Percentiles rank a stretch among this genome's conserved stretches.
Evolutionary conservation across 2,329 filamentous ascomycete species (phyloP).

Genomic region (Plenodomus biglobosus): DNA sequence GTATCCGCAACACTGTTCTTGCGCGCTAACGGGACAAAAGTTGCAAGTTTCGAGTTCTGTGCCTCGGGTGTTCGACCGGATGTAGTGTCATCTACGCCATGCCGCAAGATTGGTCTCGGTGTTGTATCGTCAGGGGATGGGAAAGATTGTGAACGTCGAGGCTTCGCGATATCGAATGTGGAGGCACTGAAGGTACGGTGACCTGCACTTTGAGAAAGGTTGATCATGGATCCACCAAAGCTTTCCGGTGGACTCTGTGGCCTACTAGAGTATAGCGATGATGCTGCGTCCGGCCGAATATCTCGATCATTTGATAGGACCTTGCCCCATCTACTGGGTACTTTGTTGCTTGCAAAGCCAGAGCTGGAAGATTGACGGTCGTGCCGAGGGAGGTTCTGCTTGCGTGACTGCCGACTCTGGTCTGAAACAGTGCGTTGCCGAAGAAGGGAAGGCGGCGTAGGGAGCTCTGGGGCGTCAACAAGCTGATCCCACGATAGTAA

Average conservation of each 20-base stretch:
- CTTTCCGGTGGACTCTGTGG: conserved; percentile 42
- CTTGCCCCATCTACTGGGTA: conserved; percentile 44
- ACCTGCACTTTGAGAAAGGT: conserved; percentile 8
- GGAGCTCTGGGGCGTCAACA: conserved; percentile 22
- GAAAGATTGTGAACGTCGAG: conserved; percentile 24
- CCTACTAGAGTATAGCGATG: conserved; percentile 47
- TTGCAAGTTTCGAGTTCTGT: conserved; percentile 3
- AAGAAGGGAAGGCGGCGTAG: conserved; percentile 13
- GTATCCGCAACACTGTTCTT: conserved; percentile 37
- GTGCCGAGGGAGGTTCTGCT: conserved; percentile 16
- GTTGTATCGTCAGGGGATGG: conserved; percentile 28
- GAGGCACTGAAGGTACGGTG: conserved; percentile 12
- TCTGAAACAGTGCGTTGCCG: conserved; percentile 23
- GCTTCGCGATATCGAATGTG: conserved; percentile 9
- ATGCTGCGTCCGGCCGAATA: conserved; percentile 26
- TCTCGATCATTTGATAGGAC: conserved; percentile 25
- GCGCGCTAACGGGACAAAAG: conserved; percentile 12
- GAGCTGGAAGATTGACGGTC: conserved; percentile 40
- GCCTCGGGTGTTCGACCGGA: neutral
- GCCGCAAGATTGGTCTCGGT: conserved; percentile 17
- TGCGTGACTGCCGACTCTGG: conserved; percentile 18
- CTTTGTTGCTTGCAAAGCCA: conserved; percentile 40
- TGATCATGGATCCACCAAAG: conserved; percentile 27
- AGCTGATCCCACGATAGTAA: conserved; percentile 42
- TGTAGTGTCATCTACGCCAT: conserved; percentile 11